phyloP scores from a whole-genome alignment of 257 asterid genomes.

The Solanum ossicruentum region DNA sequence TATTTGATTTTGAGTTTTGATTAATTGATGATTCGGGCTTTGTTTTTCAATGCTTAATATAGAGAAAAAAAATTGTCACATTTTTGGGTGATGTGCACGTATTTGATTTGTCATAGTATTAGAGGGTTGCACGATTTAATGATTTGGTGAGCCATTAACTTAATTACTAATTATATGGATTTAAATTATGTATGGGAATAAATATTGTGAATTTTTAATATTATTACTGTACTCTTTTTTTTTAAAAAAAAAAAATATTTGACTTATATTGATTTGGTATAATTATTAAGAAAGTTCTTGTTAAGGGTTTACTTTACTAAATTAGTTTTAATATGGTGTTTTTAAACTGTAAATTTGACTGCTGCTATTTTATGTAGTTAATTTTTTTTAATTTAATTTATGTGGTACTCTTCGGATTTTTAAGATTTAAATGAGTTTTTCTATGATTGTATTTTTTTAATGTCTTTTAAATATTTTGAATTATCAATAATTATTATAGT shows the following conservation, averaged over 20 bases:
- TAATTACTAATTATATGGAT: not conserved
- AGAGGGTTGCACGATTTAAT: not conserved
- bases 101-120: not conserved
- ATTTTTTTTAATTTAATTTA: no score
- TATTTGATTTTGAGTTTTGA: not conserved
- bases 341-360: no score
- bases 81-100: not conserved
- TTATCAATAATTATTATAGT: no score
- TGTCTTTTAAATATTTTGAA: no score
- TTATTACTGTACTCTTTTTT: no score
- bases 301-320: no score
- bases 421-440: no score
- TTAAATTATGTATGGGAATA: not conserved
- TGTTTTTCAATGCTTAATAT: not conserved
- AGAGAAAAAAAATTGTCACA: not conserved
- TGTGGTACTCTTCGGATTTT: no score
- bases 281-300: not conserved
- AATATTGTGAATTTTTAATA: not conserved
- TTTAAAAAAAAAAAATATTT: no score
- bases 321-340: no score
- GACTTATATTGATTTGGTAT: not conserved
- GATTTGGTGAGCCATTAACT: not conserved
- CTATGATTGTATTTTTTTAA: no score
- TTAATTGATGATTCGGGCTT: not conserved
- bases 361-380: not conserved